These are phyloP conservation scores for Nannizzia gypsea DNA, from an alignment of 2,329 filamentous ascomycete genomes.

Conservation along the genomic window DNA sequence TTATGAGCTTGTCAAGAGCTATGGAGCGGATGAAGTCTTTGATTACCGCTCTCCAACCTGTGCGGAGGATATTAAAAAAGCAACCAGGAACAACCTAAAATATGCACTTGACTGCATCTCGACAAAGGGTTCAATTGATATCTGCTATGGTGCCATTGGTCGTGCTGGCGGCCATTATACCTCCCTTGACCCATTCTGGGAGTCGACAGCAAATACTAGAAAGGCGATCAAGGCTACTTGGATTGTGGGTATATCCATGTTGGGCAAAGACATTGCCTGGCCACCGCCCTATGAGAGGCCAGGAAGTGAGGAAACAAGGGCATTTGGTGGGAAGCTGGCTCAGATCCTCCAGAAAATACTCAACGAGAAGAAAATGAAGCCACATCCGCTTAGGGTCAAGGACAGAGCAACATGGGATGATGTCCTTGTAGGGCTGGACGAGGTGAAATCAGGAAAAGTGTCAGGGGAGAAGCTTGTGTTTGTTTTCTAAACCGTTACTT, in stretches of 20 bases:
- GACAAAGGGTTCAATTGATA: slow-evolving; percentile 9
- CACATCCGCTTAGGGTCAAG: slow-evolving; percentile 4
- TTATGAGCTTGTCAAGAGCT: slow-evolving; percentile 23
- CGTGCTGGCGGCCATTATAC: slow-evolving; percentile 16
- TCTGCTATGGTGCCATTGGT: slow-evolving; percentile 18
- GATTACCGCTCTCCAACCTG: slow-evolving; percentile 15
- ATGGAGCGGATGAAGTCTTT: slow-evolving; percentile 27
- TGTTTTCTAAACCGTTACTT: neutral
- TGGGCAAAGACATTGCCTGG: slow-evolving; percentile 13
- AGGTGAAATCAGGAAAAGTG: neutral
- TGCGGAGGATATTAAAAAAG: slow-evolving; percentile 15
- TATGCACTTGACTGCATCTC: slow-evolving; percentile 14
- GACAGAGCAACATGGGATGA: neutral
- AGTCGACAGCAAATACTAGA: neutral
- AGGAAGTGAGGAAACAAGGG: slow-evolving; percentile 6
- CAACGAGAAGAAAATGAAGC: slow-evolving; percentile 3
- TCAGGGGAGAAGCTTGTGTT: slow-evolving; percentile 3
- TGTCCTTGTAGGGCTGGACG: neutral
- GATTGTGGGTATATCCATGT: slow-evolving; percentile 13
- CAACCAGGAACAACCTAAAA: slow-evolving; percentile 11
- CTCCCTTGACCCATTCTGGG: slow-evolving; percentile 14
- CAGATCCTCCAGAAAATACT: slow-evolving; percentile 4
- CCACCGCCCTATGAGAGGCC: slow-evolving; percentile 7
- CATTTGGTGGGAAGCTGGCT: neutral
- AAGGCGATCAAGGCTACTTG: slow-evolving; percentile 12